These are phyloP conservation scores for Calocybe indica DNA, from an alignment of 768 basidiomycete genomes.

Conservation along the genomic window DNA sequence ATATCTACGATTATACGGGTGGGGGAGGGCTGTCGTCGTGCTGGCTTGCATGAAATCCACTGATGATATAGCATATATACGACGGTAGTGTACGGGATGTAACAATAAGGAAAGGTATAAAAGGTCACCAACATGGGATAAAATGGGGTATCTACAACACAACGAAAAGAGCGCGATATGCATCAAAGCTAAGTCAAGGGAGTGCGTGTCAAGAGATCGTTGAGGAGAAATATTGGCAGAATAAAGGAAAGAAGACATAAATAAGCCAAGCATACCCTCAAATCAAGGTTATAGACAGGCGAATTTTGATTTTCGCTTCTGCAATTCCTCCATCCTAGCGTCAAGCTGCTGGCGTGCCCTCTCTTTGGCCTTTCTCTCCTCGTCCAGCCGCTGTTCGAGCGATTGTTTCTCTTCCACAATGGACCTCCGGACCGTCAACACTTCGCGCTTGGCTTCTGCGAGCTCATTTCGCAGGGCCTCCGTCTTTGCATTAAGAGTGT, in stretches of 20 bases:
- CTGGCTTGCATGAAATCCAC: slow-evolving; percentile 3
- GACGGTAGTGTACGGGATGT: slow-evolving; percentile 8
- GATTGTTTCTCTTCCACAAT: slow-evolving; percentile 88
- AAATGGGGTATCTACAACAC: slow-evolving; percentile 41
- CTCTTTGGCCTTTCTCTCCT: slow-evolving; percentile 87
- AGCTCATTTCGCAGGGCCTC: slow-evolving; percentile 69
- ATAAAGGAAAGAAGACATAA: too few species aligned
- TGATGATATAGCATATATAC: slow-evolving; percentile 18
- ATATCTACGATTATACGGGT: too few species aligned
- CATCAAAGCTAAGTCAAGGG: slow-evolving; percentile 23
- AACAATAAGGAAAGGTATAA: slow-evolving; percentile 22
- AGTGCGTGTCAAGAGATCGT: slow-evolving; percentile 6
- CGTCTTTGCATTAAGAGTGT: slow-evolving; percentile 60
- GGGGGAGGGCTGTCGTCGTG: not conserved
- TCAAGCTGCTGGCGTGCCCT: slow-evolving; percentile 84
- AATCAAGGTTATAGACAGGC: slow-evolving; percentile 61
- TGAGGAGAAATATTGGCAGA: too few species aligned
- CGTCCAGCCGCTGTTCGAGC: slow-evolving; percentile 74
- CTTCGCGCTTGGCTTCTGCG: slow-evolving; percentile 73
- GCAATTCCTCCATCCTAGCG: slow-evolving; percentile 79
- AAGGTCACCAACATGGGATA: slow-evolving; percentile 24
- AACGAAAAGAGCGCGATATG: slow-evolving; percentile 23
- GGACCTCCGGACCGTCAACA: slow-evolving; percentile 68
- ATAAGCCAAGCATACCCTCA: too few species aligned
- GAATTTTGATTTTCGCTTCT: slow-evolving; percentile 87